phyloP scores from a whole-genome alignment of 2,329 filamentous ascomycete genomes.

The Microascus cirrosus region DNA sequence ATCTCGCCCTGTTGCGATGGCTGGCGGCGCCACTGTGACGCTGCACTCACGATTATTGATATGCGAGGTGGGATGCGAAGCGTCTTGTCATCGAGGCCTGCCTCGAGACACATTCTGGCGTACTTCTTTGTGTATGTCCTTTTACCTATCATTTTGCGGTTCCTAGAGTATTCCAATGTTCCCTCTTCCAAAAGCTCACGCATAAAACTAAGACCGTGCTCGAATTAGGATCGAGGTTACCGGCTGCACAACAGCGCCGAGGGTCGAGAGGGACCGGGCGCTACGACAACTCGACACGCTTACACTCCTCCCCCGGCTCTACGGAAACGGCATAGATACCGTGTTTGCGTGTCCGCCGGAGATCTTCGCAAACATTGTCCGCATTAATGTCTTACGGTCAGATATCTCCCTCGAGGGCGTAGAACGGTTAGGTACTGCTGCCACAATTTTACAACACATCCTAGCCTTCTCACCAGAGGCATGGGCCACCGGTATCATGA shows the following conservation, averaged over 20 bases:
- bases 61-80: not conserved
- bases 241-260: not conserved
- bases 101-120: not conserved
- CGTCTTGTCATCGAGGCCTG: not conserved
- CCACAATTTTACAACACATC: conserved; percentile 9
- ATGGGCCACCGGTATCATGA: conserved; percentile 6
- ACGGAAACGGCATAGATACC: conserved; percentile 10
- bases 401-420: not conserved
- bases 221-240: not conserved
- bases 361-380: conserved; percentile 10
- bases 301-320: conserved; percentile 8
- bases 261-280: not conserved
- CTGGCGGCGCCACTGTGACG: not conserved
- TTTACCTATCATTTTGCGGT: not conserved
- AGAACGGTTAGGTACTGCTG: not conserved
- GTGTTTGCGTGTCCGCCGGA: conserved; percentile 10
- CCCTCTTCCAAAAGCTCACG: not conserved
- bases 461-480: conserved; percentile 10
- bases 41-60: not conserved
- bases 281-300: conserved; percentile 8
- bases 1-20: not conserved
- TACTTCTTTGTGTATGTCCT: not conserved
- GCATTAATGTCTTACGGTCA: conserved; percentile 12
- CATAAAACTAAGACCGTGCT: too few relatives aligned
- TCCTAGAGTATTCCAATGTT: not conserved